Evolutionary conservation across 78 protist species (phyloP).

Genomic region (Chrysochromulina tobinii): DNA sequence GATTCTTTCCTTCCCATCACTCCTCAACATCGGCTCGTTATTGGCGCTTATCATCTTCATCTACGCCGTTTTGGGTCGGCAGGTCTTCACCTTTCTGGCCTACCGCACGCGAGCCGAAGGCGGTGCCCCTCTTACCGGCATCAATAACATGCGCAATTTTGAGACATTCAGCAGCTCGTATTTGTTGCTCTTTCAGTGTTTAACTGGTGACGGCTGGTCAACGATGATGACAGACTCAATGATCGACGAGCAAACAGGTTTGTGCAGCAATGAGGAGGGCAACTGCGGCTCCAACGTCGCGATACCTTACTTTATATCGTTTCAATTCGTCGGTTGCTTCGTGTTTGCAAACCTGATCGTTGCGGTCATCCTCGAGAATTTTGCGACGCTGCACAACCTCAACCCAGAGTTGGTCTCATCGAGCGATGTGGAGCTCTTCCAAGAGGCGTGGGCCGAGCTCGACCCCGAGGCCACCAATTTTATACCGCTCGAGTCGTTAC

Average conservation of each 20-base stretch:
- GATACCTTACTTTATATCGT: neutral
- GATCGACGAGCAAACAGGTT: neutral
- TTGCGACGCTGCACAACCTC: neutral
- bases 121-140: no score
- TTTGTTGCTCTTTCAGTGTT: neutral
- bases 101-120: neutral
- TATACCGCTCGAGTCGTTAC: neutral
- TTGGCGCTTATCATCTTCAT: neutral
- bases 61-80: neutral
- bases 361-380: neutral
- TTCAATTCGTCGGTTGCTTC: neutral
- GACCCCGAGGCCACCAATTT: neutral
- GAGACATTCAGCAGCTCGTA: neutral
- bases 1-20: neutral
- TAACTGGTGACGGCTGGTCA: neutral
- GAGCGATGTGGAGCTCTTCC: neutral
- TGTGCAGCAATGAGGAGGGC: neutral
- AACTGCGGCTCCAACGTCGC: neutral
- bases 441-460: neutral
- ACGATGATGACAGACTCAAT: neutral
- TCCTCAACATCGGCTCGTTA: neutral
- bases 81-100: neutral
- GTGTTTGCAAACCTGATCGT: neutral
- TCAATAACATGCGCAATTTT: neutral
- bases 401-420: neutral